These are phyloP conservation scores for Xylariales sp. DNA, from an alignment of 2,329 filamentous ascomycete species.

Conservation along the genomic window DNA sequence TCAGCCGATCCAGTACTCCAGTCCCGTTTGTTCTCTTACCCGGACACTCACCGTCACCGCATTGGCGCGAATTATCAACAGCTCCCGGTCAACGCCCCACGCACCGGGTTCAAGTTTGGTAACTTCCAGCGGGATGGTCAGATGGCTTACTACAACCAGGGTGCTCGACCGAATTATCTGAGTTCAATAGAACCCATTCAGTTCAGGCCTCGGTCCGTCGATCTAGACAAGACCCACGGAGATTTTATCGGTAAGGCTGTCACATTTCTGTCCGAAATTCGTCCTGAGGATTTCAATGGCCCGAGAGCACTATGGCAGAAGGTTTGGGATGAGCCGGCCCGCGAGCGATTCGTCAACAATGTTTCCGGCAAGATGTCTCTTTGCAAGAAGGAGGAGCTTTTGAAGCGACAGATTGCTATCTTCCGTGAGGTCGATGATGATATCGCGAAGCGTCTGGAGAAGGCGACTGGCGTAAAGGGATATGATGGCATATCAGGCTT, in stretches of 20 bases:
- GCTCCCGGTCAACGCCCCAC: constrained; percentile 38
- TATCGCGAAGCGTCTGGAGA: constrained; percentile 53
- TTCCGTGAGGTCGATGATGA: constrained; percentile 59
- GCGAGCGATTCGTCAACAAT: constrained; percentile 55
- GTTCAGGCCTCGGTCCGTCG: constrained; percentile 29
- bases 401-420: constrained; percentile 61
- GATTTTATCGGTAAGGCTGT: constrained; percentile 34
- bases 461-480: constrained; percentile 57
- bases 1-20: constrained; percentile 68
- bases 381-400: constrained; percentile 53
- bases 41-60: constrained; percentile 58
- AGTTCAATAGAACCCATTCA: constrained; percentile 28
- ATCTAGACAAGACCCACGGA: constrained; percentile 33
- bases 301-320: constrained; percentile 56
- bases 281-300: constrained; percentile 37
- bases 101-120: constrained; percentile 1
- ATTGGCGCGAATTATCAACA: constrained; percentile 56
- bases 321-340: constrained; percentile 54
- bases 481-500: constrained; percentile 52
- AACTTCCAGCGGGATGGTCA: constrained; percentile 10
- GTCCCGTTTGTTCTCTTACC: constrained; percentile 66
- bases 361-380: constrained; percentile 57
- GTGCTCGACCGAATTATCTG: constrained; percentile 1
- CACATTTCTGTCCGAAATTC: constrained; percentile 32
- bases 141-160: constrained; percentile 17